phyloP scores from a whole-genome alignment of 2,329 filamentous ascomycete species.

The Furcasterigmium sp. region DNA sequence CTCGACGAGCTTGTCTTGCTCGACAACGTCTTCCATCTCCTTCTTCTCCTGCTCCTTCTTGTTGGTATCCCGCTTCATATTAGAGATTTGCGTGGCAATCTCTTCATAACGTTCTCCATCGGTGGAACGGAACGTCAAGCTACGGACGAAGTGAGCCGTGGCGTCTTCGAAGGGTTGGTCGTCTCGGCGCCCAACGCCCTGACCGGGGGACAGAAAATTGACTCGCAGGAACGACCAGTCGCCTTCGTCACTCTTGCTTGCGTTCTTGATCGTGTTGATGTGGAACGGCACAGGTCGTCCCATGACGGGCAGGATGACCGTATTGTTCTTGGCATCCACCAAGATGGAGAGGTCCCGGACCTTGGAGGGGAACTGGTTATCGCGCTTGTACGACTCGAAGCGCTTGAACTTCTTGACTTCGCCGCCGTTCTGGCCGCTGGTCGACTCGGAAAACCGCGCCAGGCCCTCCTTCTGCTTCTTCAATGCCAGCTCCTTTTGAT shows the following conservation, averaged over 20 bases:
- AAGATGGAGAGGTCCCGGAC: constrained; percentile 84
- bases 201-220: constrained; percentile 94
- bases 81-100: constrained; percentile 88
- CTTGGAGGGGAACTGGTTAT: constrained; percentile 82
- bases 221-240: constrained; percentile 92
- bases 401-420: constrained; percentile 98
- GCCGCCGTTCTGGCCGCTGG: constrained; percentile 78
- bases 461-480: constrained; percentile 91
- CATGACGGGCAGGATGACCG: constrained; percentile 93
- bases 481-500: constrained; percentile 80
- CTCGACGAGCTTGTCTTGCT: constrained; percentile 95
- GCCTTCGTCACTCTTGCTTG: constrained; percentile 93
- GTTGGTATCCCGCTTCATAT: constrained; percentile 87
- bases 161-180: constrained; percentile 98
- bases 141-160: constrained; percentile 90
- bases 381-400: constrained; percentile 97
- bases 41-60: constrained; percentile 98
- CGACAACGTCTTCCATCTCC: constrained; percentile 97
- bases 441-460: constrained; percentile 79
- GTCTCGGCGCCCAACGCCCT: constrained; percentile 94
- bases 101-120: constrained; percentile 85
- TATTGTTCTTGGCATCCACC: constrained; percentile 85
- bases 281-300: constrained; percentile 96
- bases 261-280: constrained; percentile 97
- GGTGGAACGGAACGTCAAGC: constrained; percentile 88